Percentiles rank a stretch among this genome's conserved stretches.
Conservation (phyloP, 495 filamentous ascomycete genomes). For the Aspergillus bertholletiae region DNA sequence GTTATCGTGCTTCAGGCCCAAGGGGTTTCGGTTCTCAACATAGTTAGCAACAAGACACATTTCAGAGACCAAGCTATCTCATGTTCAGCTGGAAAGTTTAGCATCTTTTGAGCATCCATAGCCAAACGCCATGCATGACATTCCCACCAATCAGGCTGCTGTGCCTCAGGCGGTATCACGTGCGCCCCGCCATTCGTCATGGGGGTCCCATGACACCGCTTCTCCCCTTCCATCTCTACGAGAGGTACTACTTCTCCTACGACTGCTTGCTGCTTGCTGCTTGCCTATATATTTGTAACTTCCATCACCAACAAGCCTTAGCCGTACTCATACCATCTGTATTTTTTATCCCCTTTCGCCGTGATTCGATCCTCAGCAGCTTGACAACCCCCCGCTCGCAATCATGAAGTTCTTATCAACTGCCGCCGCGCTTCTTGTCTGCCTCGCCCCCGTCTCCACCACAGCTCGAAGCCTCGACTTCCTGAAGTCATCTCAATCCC, state of each 20-base stretch:
- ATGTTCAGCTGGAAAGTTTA: no score
- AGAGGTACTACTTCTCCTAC: no score
- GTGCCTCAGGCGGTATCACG: slow-evolving; percentile 1
- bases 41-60: no score
- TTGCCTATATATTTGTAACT: background rate
- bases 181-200: slow-evolving; percentile 12
- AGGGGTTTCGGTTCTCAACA: no score
- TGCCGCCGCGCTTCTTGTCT: slow-evolving; percentile 29
- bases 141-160: background rate
- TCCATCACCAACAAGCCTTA: background rate
- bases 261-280: no score
- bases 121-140: background rate
- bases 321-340: background rate
- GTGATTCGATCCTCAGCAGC: background rate
- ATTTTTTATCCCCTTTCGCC: background rate
- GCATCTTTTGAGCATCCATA: no score
- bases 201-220: slow-evolving; percentile 14
- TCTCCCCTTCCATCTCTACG: no score
- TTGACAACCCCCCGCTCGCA: slow-evolving; percentile 6
- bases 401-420: slow-evolving; percentile 48
- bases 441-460: slow-evolving; percentile 29
- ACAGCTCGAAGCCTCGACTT: slow-evolving; percentile 30
- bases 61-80: no score
- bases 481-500: slow-evolving; percentile 24
- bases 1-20: no score